Conservation (phyloP, 495 filamentous ascomycete genomes). For the Staphylotrichum tortipilum region DNA sequence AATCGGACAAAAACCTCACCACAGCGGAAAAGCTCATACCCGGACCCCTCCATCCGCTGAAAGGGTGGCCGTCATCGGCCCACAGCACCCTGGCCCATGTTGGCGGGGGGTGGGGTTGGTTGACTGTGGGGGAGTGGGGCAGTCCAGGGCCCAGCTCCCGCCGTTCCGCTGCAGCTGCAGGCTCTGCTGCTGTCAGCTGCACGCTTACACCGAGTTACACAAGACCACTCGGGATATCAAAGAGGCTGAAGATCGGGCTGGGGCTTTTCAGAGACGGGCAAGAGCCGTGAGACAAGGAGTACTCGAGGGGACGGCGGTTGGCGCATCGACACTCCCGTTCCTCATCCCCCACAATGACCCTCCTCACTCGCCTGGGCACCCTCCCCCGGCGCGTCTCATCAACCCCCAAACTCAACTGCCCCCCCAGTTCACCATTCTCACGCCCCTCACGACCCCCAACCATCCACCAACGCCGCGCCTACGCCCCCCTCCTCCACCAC, state of each 20-base stretch:
- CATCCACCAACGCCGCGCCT: background rate
- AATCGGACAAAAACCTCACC: background rate
- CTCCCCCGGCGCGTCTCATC: background rate
- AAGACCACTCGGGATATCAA: no score
- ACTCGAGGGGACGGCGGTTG: no score
- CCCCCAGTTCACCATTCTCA: no score
- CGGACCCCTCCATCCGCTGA: slow-evolving; percentile 13
- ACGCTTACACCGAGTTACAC: no score
- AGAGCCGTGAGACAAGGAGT: no score
- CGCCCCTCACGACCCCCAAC: no score
- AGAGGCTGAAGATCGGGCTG: no score
- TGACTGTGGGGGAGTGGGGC: slow-evolving; percentile 3
- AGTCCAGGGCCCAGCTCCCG: background rate
- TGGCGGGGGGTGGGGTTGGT: background rate
- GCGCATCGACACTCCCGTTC: no score
- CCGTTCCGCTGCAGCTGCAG: background rate
- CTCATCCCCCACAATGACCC: background rate
- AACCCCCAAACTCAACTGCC: background rate
- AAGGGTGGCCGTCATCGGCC: no score
- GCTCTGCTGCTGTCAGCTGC: background rate
- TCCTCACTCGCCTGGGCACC: background rate
- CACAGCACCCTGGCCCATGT: no score
- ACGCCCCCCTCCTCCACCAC: slow-evolving; percentile 3
- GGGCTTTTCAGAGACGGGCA: no score
- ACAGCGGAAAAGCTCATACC: slow-evolving; percentile 9